Percentiles rank a stretch among this genome's conserved stretches.
phyloP scores from a whole-genome alignment of 1,284 basidiomycete species.

The Xanthoconium separans region DNA sequence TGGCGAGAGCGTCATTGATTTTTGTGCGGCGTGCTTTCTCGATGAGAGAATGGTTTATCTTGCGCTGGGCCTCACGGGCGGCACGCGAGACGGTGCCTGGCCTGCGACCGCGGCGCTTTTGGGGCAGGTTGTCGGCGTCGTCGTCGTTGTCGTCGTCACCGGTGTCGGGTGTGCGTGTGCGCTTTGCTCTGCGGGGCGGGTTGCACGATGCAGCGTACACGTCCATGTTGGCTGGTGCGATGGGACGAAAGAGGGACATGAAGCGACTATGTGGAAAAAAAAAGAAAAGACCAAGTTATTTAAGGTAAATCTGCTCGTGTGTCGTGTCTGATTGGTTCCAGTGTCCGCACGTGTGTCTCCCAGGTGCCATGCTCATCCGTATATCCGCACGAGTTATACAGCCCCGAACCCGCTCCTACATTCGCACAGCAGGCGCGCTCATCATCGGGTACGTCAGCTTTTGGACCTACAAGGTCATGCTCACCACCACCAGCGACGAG shows the following conservation, averaged over 20 bases:
- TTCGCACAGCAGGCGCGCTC: constrained; percentile 51
- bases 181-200: constrained; percentile 58
- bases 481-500: constrained; percentile 58
- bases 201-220: constrained; percentile 53
- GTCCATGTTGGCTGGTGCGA: constrained; percentile 29
- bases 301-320: background rate
- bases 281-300: background rate
- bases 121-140: constrained; percentile 19
- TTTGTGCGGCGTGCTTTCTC: constrained; percentile 81
- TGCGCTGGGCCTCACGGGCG: constrained; percentile 73
- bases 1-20: constrained; percentile 77
- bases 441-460: constrained; percentile 62
- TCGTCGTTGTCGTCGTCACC: no score
- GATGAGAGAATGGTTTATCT: constrained; percentile 81
- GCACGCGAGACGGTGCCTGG: constrained; percentile 66
- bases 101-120: constrained; percentile 64
- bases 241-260: no score
- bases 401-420: background rate
- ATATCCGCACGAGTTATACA: background rate
- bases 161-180: constrained; percentile 33
- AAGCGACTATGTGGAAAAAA: no score
- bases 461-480: background rate
- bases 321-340: no score
- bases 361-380: background rate
- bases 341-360: background rate